Evolutionary conservation across 75 land plant species (phyloP).

Genomic region (Pinus taeda): DNA sequence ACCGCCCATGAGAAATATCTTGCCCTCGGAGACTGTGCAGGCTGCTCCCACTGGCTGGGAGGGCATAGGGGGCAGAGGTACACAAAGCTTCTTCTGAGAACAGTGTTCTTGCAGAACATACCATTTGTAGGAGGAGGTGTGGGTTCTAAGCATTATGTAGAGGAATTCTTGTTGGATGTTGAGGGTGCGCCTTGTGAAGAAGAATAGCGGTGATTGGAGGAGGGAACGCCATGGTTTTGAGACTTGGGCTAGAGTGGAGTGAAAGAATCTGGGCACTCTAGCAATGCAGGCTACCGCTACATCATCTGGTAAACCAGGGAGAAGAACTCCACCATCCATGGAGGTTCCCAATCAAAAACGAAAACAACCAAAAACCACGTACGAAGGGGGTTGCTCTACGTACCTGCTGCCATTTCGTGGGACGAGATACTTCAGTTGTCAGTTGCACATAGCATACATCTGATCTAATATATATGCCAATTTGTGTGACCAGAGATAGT

Average conservation of each 20-base stretch:
- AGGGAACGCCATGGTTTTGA: constrained; percentile 53
- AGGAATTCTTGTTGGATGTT: constrained; percentile 34
- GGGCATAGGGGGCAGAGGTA: constrained; percentile 24
- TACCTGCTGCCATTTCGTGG: no score
- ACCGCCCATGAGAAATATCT: constrained; percentile 50
- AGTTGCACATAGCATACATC: no score
- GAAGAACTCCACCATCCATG: constrained; percentile 11
- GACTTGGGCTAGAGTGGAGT: constrained; percentile 55
- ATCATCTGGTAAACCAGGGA: constrained; percentile 79
- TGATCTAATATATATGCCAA: no score
- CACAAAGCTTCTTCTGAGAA: neutral
- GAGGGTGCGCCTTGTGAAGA: constrained; percentile 39
- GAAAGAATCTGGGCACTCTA: constrained; percentile 45
- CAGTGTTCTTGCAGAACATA: constrained; percentile 2
- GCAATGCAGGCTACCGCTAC: constrained; percentile 58
- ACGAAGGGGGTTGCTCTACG: no score
- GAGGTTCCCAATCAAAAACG: no score
- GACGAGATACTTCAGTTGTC: no score
- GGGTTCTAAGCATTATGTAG: constrained; percentile 41
- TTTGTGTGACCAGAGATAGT: no score
- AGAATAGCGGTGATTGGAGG: constrained; percentile 48
- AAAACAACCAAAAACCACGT: no score
- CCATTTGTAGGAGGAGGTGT: constrained; percentile 3
- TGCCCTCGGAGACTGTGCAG: constrained; percentile 15
- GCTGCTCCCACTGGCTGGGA: constrained; percentile 37